Conservation (phyloP, 192 early-diverging fungal species). For the Mortierella hygrophila region DNA sequence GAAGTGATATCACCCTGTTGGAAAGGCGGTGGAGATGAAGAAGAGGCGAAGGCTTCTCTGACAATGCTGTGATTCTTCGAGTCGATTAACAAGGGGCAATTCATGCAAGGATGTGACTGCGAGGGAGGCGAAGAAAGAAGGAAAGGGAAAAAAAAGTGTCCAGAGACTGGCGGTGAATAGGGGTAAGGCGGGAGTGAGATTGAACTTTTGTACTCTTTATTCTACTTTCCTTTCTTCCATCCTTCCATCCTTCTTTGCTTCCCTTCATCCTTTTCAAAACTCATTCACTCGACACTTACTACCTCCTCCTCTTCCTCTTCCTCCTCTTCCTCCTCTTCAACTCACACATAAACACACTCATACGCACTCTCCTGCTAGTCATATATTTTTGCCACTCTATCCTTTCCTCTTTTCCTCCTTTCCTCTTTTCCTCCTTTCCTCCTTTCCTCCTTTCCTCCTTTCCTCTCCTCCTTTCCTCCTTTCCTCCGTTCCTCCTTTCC, state of each 20-base stretch:
- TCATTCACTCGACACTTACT: not conserved
- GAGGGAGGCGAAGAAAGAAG: not conserved
- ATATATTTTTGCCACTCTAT: not conserved
- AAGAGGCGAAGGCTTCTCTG: not conserved
- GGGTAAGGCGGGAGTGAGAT: too few species aligned
- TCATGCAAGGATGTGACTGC: not conserved
- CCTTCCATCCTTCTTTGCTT: not conserved
- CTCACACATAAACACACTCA: too few species aligned
- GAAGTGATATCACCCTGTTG: constrained; percentile 16
- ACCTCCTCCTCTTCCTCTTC: not conserved
- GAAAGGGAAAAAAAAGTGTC: not conserved
- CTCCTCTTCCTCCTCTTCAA: not conserved
- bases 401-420: too few species aligned
- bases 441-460: not conserved
- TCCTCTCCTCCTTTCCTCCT: not conserved
- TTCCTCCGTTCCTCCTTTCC: not conserved
- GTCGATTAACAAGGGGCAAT: too few species aligned
- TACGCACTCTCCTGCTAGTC: not conserved
- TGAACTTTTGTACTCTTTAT: not conserved
- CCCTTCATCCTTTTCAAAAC: too few species aligned
- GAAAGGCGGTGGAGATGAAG: not conserved
- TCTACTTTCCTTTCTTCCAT: not conserved
- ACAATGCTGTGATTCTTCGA: not conserved
- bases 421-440: too few species aligned
- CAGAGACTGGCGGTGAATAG: not conserved